These are phyloP conservation scores for Corniculantispora saksenae DNA, from an alignment of 2,329 filamentous ascomycete species.

Conservation along the genomic window DNA sequence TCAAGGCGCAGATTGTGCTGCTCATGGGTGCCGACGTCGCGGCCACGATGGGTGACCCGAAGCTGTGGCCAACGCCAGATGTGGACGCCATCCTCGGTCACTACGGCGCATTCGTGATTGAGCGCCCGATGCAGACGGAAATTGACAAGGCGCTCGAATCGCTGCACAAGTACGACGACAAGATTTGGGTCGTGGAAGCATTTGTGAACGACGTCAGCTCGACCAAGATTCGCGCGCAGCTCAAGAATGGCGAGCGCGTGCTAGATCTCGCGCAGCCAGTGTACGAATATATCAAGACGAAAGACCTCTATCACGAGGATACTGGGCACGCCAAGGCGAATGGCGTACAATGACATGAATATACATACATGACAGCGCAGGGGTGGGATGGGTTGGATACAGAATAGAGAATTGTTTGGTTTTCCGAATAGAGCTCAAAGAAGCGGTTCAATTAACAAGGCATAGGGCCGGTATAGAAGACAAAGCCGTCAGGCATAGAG, in stretches of 20 bases:
- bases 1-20: slow-evolving; percentile 72
- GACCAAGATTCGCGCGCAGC: slow-evolving; percentile 74
- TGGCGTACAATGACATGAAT: slow-evolving; percentile 13
- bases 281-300: slow-evolving; percentile 67
- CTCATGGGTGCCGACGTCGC: slow-evolving; percentile 74
- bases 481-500: background rate
- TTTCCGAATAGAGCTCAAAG: background rate
- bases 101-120: slow-evolving; percentile 77
- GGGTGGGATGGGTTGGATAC: background rate
- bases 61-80: slow-evolving; percentile 79
- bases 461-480: slow-evolving; percentile 4
- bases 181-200: slow-evolving; percentile 81
- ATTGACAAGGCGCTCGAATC: slow-evolving; percentile 79
- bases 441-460: background rate
- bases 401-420: background rate
- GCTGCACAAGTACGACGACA: slow-evolving; percentile 75
- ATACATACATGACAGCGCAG: background rate
- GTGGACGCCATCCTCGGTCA: slow-evolving; percentile 79
- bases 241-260: slow-evolving; percentile 75
- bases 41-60: slow-evolving; percentile 66
- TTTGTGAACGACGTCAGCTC: slow-evolving; percentile 82
- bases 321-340: slow-evolving; percentile 13
- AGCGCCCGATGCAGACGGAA: slow-evolving; percentile 74
- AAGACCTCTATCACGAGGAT: slow-evolving; percentile 55
- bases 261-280: slow-evolving; percentile 70